Percentiles rank a stretch among this genome's conserved stretches.
phyloP scores from a whole-genome alignment of 1,284 basidiomycete genomes.

The Austroboletus niveus region DNA sequence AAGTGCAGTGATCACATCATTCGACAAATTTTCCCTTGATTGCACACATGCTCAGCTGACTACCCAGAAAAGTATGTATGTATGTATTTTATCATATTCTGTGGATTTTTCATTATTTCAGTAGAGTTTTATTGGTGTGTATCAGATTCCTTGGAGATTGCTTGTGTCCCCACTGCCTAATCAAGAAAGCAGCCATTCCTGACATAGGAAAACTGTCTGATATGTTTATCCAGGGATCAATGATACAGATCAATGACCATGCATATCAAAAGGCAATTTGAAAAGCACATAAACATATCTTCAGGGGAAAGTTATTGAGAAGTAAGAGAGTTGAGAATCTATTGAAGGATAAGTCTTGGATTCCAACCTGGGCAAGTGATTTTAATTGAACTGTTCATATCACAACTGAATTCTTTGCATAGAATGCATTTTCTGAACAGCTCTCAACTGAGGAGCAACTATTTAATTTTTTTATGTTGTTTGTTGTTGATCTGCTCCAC shows the following conservation, averaged over 20 bases:
- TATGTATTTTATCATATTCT: slow-evolving; percentile 7
- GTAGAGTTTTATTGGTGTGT: neutral
- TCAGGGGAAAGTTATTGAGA: neutral
- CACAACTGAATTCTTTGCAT: neutral
- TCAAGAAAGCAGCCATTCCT: neutral
- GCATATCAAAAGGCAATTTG: neutral
- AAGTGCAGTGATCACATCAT: slow-evolving; percentile 20
- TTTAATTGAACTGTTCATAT: neutral
- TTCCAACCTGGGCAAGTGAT: neutral
- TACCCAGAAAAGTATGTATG: slow-evolving; percentile 35
- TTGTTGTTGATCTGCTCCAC: neutral
- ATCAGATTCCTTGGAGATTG: neutral
- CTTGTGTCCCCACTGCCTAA: neutral
- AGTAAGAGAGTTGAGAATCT: neutral
- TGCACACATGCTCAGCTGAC: slow-evolving; percentile 30
- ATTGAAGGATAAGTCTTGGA: neutral
- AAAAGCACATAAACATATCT: neutral
- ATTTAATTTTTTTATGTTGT: slow-evolving; percentile 2
- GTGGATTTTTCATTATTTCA: neutral
- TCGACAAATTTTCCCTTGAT: slow-evolving; percentile 15
- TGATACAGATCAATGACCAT: neutral
- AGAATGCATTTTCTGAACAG: slow-evolving; percentile 1
- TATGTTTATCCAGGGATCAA: neutral
- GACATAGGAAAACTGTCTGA: neutral
- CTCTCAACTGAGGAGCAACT: neutral